A percentile compares a stretch with the other conserved stretches of the same genome.
These are phyloP conservation scores for Lactarius indigo DNA, from an alignment of 768 basidiomycete genomes.

Conservation along the genomic window DNA sequence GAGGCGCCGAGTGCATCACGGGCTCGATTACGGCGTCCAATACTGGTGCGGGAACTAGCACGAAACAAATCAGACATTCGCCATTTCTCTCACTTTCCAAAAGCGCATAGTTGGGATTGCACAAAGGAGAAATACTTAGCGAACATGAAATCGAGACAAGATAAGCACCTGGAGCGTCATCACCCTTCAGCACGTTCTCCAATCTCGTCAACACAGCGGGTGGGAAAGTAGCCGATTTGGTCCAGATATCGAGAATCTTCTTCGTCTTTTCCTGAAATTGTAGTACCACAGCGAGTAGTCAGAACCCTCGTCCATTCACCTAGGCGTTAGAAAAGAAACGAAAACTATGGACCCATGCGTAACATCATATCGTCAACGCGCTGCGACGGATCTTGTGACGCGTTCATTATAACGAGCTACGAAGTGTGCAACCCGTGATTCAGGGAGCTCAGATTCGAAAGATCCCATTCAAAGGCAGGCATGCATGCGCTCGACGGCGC, in stretches of 20 bases:
- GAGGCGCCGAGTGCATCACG: conserved; percentile 18
- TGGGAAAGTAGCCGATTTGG: conserved; percentile 87
- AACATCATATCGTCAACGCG: conserved; percentile 33
- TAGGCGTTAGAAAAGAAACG: conserved; percentile 31
- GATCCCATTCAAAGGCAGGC: conserved; percentile 8
- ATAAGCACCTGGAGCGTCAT: conserved; percentile 83
- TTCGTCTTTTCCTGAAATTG: conserved; percentile 86
- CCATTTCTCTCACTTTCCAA: conserved; percentile 55
- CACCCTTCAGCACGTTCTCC: conserved; percentile 61
- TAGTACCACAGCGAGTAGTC: conserved; percentile 31
- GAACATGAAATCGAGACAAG: conserved; percentile 56
- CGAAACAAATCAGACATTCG: conserved; percentile 48
- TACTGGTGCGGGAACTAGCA: conserved; percentile 25
- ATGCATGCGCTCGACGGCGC: conserved; percentile 16
- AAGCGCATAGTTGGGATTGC: conserved; percentile 60
- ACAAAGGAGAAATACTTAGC: conserved; percentile 75
- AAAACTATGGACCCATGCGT: conserved; percentile 26
- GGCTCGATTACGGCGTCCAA: conserved; percentile 25
- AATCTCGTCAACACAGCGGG: conserved; percentile 68
- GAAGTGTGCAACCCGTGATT: conserved; percentile 19
- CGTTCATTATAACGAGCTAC: conserved; percentile 25
- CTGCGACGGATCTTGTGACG: conserved; percentile 24
- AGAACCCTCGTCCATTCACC: conserved; percentile 41
- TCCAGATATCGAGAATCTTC: conserved; percentile 98
- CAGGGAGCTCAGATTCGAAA: conserved; percentile 17